Evolutionary conservation across 2,329 filamentous ascomycete species (phyloP).

Genomic region (Colletotrichum falcatum): DNA sequence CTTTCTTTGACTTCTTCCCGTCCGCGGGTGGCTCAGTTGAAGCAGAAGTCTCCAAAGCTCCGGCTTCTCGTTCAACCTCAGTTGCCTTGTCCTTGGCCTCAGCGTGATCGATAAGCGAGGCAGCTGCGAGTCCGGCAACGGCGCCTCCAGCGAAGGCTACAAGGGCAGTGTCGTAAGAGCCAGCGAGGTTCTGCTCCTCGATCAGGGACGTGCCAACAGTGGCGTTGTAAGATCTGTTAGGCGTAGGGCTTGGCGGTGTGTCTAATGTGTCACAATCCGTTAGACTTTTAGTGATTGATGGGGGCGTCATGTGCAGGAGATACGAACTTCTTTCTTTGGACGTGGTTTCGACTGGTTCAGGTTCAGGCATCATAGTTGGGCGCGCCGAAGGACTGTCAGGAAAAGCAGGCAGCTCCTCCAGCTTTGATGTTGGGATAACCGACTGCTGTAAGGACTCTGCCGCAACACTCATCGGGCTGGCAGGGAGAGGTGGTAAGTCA

Average conservation of each 20-base stretch:
- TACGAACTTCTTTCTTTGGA: constrained; percentile 59
- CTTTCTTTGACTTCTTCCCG: constrained; percentile 47
- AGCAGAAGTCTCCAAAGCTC: constrained; percentile 5
- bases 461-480: constrained; percentile 15
- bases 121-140: constrained; percentile 20
- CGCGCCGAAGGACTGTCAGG: constrained; percentile 23
- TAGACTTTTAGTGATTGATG: constrained; percentile 48
- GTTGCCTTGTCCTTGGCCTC: background rate
- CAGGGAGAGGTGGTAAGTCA: constrained; percentile 38
- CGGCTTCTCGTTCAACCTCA: constrained; percentile 12
- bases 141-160: constrained; percentile 19
- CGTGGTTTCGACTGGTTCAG: constrained; percentile 54
- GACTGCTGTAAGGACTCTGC: background rate
- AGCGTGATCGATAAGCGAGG: background rate
- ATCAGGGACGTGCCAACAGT: constrained; percentile 42
- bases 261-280: constrained; percentile 43
- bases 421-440: constrained; percentile 4
- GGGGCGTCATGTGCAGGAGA: constrained; percentile 54
- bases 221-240: constrained; percentile 42
- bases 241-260: constrained; percentile 45
- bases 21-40: constrained; percentile 5
- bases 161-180: background rate
- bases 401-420: constrained; percentile 33
- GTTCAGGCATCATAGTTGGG: constrained; percentile 49
- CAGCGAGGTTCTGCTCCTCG: constrained; percentile 45